Evolutionary conservation across 345 rosid genomes (phyloP).

Genomic region (Xanthoceras sorbifolium): DNA sequence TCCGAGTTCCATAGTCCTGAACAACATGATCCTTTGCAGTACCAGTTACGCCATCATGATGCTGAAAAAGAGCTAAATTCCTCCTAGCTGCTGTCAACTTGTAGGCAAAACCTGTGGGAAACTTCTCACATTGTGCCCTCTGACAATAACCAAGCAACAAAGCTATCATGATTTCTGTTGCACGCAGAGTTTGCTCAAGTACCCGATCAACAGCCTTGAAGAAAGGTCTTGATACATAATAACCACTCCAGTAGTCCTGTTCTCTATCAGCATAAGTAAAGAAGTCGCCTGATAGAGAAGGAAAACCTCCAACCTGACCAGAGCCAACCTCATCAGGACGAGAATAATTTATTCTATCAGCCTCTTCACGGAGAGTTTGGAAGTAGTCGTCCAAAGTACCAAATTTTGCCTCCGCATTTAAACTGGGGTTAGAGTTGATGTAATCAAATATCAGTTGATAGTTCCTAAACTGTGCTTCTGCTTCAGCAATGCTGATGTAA

Average conservation of each 20-base stretch:
- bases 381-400: conserved; percentile 97
- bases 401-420: conserved; percentile 83
- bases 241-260: conserved; percentile 99
- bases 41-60: conserved; percentile 98
- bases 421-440: conserved; percentile 83
- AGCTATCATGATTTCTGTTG: conserved; percentile 87
- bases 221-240: conserved; percentile 96
- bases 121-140: conserved; percentile 79
- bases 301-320: conserved; percentile 76
- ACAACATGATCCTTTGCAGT: conserved; percentile 97
- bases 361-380: conserved; percentile 72
- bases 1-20: conserved; percentile 82
- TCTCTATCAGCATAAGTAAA: conserved; percentile 95
- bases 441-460: conserved; percentile 88
- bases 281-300: conserved; percentile 96
- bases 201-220: conserved; percentile 98
- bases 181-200: conserved; percentile 86
- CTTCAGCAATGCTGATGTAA: conserved; percentile 72
- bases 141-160: conserved; percentile 89
- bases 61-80: conserved; percentile 98
- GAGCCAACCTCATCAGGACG: conserved; percentile 84
- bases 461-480: conserved; percentile 93
- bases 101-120: conserved; percentile 67
- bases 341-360: conserved; percentile 81
- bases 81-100: conserved; percentile 97